phyloP scores from a whole-genome alignment of 345 rosid genomes.

The Psidium friedrichsthalianum region DNA sequence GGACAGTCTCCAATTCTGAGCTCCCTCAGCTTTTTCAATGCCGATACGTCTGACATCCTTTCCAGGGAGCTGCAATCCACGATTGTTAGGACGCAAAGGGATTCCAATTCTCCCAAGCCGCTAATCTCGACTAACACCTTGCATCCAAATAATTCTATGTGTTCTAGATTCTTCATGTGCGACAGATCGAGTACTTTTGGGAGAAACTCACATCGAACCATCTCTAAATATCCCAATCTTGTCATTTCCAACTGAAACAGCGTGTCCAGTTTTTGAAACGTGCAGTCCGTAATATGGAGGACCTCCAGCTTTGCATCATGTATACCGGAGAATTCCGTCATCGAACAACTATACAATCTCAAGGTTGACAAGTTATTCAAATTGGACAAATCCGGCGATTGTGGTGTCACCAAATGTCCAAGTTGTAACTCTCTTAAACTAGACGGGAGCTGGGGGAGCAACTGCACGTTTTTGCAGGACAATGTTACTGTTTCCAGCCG shows the following conservation, averaged over 20 bases:
- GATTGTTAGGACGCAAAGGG: neutral
- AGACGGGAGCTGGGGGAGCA: neutral
- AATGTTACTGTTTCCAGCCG: too few relatives aligned
- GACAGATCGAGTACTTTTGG: neutral
- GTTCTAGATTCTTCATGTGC: neutral
- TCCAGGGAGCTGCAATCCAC: neutral
- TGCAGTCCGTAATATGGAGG: too few relatives aligned
- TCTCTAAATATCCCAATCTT: neutral
- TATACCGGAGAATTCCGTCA: too few relatives aligned
- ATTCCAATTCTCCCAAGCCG: neutral
- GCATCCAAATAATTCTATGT: neutral
- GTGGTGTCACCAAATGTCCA: neutral
- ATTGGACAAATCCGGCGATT: neutral
- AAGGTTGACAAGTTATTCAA: neutral
- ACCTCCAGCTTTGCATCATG: too few relatives aligned
- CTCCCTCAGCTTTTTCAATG: neutral
- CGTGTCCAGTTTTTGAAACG: too few relatives aligned
- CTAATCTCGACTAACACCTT: neutral
- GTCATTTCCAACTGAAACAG: neutral
- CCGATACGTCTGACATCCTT: neutral
- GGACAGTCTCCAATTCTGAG: too few relatives aligned
- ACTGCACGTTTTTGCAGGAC: too few relatives aligned
- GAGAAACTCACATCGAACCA: rapidly evolving
- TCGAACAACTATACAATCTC: too few relatives aligned
- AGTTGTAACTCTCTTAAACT: neutral